Conservation (phyloP, 1,139 yeast genomes). For the Yamadazyma diospyri region DNA sequence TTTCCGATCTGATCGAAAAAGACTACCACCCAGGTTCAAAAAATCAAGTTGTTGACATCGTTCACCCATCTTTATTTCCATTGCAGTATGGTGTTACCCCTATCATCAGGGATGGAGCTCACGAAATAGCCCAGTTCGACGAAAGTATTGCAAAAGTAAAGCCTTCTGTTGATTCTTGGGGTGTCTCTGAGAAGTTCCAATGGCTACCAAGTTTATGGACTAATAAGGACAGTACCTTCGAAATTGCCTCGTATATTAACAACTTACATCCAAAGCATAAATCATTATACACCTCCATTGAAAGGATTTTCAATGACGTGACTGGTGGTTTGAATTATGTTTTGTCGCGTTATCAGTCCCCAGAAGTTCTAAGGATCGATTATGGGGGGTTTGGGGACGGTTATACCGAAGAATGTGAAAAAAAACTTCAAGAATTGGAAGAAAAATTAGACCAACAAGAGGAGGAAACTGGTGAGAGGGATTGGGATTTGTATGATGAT, state of each 20-base stretch:
- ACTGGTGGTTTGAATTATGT: slow-evolving; percentile 30
- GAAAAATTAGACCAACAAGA: slow-evolving; percentile 10
- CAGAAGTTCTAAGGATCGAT: slow-evolving; percentile 15
- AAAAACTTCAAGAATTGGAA: slow-evolving; percentile 4
- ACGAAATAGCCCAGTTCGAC: slow-evolving; percentile 12
- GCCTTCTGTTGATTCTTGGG: slow-evolving; percentile 16
- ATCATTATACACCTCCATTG: slow-evolving; percentile 27
- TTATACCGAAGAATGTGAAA: slow-evolving; percentile 8
- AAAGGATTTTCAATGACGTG: slow-evolving; percentile 23
- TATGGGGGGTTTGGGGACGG: slow-evolving; percentile 18
- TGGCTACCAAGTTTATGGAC: slow-evolving; percentile 30
- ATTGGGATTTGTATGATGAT: slow-evolving; percentile 12
- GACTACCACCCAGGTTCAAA: slow-evolving; percentile 40
- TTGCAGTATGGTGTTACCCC: slow-evolving; percentile 35
- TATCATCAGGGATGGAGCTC: slow-evolving; percentile 11
- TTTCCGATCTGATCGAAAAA: slow-evolving; percentile 14
- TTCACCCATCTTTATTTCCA: slow-evolving; percentile 43
- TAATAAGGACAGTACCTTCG: slow-evolving; percentile 11
- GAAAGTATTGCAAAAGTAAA: slow-evolving; percentile 16
- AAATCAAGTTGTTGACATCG: slow-evolving; percentile 36
- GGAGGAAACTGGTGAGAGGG: slow-evolving; percentile 9
- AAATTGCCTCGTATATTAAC: slow-evolving; percentile 34
- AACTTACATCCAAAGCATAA: slow-evolving; percentile 32
- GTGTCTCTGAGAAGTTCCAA: slow-evolving; percentile 24
- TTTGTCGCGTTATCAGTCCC: slow-evolving; percentile 22